Evolutionary conservation across 1,284 basidiomycete species (phyloP).

Genomic region (Trametes sp.): DNA sequence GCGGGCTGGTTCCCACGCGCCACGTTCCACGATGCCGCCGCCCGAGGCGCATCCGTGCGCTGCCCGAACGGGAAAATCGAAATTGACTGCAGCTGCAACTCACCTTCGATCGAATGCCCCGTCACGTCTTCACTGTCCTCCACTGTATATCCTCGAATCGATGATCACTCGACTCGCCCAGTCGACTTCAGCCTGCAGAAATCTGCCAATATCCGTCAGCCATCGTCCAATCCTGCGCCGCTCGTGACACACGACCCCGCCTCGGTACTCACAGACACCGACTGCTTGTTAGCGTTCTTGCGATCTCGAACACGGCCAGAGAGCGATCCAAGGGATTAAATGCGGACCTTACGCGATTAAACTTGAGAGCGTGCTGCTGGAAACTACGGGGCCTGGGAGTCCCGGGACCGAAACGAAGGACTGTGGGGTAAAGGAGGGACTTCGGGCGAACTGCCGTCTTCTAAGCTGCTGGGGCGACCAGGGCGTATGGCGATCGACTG

Average conservation of each 20-base stretch:
- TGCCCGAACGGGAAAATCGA: conserved; percentile 36
- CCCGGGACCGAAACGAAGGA: conserved; percentile 35
- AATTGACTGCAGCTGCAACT: conserved; percentile 20
- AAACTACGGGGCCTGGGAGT: conserved; percentile 26
- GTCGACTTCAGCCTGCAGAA: conserved; percentile 27
- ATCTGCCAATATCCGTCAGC: conserved; percentile 30
- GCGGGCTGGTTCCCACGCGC: conserved; percentile 51
- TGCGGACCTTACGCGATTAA: conserved; percentile 36
- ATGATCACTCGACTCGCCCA: conserved; percentile 28
- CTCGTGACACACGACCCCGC: conserved; percentile 18
- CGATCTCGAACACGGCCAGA: conserved; percentile 20
- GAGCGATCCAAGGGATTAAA: conserved; percentile 32
- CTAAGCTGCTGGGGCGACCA: conserved; percentile 30
- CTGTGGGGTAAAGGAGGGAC: conserved; percentile 36
- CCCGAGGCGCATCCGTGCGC: not conserved
- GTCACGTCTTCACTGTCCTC: conserved; percentile 24
- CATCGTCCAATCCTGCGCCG: conserved; percentile 22
- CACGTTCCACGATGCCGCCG: conserved; percentile 65
- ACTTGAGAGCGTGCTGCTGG: conserved; percentile 26
- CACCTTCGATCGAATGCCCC: conserved; percentile 27
- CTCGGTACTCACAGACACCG: conserved; percentile 31
- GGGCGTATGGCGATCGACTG: conserved; percentile 24
- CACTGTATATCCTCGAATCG: conserved; percentile 24
- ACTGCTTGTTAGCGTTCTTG: conserved; percentile 31
- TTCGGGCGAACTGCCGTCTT: conserved; percentile 36